Conservation (phyloP, 495 filamentous ascomycete species). For the Daldinia grandis region DNA sequence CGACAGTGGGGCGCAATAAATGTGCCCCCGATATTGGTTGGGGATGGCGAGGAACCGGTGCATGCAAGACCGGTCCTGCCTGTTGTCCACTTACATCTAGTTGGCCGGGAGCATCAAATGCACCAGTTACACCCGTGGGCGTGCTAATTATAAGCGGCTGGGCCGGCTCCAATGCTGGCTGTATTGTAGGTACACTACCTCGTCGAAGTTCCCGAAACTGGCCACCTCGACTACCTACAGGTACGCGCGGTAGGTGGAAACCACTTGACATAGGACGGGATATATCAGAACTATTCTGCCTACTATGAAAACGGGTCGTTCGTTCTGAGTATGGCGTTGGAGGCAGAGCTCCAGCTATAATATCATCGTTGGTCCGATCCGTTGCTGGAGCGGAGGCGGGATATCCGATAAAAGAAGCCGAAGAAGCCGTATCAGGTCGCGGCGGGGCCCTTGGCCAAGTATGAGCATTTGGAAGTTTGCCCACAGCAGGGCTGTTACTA, state of each 20-base stretch:
- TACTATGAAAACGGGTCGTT: constrained; percentile 37
- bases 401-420: constrained; percentile 44
- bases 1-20: constrained; percentile 55
- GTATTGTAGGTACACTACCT: constrained; percentile 37
- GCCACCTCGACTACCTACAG: constrained; percentile 35
- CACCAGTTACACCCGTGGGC: constrained; percentile 55
- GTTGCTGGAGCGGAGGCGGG: constrained; percentile 54
- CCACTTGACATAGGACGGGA: constrained; percentile 46
- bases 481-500: constrained; percentile 32
- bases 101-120: constrained; percentile 51
- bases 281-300: constrained; percentile 26
- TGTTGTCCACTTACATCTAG: constrained; percentile 35
- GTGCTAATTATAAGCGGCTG: constrained; percentile 61
- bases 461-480: constrained; percentile 50
- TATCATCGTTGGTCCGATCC: constrained; percentile 39
- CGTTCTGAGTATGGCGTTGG: constrained; percentile 46
- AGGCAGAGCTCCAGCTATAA: constrained; percentile 45
- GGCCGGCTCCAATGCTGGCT: constrained; percentile 42
- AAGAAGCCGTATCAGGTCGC: constrained; percentile 16
- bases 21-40: constrained; percentile 48
- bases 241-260: constrained; percentile 46
- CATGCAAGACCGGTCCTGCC: constrained; percentile 51
- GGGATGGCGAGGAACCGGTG: constrained; percentile 55
- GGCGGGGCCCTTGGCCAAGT: constrained; percentile 56
- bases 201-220: constrained; percentile 24